These are phyloP conservation scores for Rhizophagus sp. DNA, from an alignment of 192 early-diverging fungal genomes.

Conservation along the genomic window DNA sequence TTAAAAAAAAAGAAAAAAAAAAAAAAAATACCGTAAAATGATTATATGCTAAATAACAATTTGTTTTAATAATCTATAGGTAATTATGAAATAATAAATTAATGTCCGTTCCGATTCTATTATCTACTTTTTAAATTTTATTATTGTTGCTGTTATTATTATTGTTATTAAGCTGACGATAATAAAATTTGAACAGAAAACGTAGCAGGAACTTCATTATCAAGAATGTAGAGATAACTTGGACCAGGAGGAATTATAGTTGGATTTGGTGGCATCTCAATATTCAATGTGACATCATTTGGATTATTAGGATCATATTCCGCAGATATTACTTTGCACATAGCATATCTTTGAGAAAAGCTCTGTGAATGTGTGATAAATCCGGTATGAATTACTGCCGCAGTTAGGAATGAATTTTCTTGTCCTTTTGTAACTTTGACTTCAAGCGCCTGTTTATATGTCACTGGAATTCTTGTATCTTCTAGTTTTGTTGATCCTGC, in stretches of 20 bases:
- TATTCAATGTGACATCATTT: conserved; percentile 27
- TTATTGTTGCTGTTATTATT: too few species aligned
- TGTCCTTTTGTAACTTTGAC: neutral
- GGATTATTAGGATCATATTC: neutral
- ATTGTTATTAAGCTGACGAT: too few species aligned
- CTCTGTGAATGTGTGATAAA: conserved; percentile 58
- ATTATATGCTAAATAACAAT: too few species aligned
- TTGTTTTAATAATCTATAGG: too few species aligned
- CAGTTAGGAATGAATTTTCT: conserved; percentile 36
- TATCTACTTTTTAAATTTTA: too few species aligned
- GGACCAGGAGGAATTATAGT: conserved; percentile 58
- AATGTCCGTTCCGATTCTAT: too few species aligned
- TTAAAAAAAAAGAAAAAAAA: too few species aligned
- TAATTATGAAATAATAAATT: too few species aligned
- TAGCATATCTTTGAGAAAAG: conserved; percentile 50
- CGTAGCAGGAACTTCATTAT: conserved; percentile 48
- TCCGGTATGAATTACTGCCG: conserved; percentile 47
- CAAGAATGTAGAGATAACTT: conserved; percentile 49
- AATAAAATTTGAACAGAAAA: too few species aligned
- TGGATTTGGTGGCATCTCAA: conserved; percentile 51
- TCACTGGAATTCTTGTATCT: neutral
- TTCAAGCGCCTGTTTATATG: conserved; percentile 33
- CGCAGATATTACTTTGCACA: conserved; percentile 7
- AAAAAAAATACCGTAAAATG: too few species aligned
- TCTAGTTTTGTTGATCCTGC: neutral